Percentiles rank a stretch among this genome's conserved stretches.
Evolutionary conservation across 1,139 yeast genomes (phyloP).

Genomic region (Yamadazyma atmosphaerica): DNA sequence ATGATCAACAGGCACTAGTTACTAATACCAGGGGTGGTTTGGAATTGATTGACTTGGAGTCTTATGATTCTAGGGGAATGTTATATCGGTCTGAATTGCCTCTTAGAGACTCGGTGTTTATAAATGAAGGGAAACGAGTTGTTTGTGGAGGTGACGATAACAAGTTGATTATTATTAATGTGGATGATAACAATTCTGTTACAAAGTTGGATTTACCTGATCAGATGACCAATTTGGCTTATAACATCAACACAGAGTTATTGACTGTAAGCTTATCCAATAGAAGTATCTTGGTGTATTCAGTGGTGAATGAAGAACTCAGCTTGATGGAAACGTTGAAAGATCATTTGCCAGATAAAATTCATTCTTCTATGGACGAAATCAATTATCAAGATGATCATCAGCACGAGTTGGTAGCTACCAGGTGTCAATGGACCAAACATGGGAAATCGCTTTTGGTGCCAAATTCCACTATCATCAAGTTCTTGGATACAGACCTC

Average conservation of each 20-base stretch:
- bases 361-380: constrained; percentile 36
- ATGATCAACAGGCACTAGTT: constrained; percentile 23
- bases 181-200: constrained; percentile 25
- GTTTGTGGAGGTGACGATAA: constrained; percentile 80
- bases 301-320: constrained; percentile 49
- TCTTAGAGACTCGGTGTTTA: constrained; percentile 61
- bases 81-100: constrained; percentile 57
- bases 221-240: constrained; percentile 61
- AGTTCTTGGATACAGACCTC: constrained; percentile 39
- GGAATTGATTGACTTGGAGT: constrained; percentile 27
- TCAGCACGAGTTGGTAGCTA: constrained; percentile 36
- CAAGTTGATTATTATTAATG: constrained; percentile 55
- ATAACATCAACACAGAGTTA: constrained; percentile 59
- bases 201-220: constrained; percentile 42
- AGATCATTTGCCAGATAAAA: constrained; percentile 37
- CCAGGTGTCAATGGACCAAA: constrained; percentile 36
- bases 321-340: constrained; percentile 40
- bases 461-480: constrained; percentile 29
- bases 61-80: constrained; percentile 23
- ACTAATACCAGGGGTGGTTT: constrained; percentile 39
- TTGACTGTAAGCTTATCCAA: constrained; percentile 59
- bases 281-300: constrained; percentile 66
- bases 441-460: constrained; percentile 62
- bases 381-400: constrained; percentile 40
- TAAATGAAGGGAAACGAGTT: constrained; percentile 69